Evolutionary conservation across 768 basidiomycete genomes (phyloP).

Genomic region (Leccinellum rugosiceps): DNA sequence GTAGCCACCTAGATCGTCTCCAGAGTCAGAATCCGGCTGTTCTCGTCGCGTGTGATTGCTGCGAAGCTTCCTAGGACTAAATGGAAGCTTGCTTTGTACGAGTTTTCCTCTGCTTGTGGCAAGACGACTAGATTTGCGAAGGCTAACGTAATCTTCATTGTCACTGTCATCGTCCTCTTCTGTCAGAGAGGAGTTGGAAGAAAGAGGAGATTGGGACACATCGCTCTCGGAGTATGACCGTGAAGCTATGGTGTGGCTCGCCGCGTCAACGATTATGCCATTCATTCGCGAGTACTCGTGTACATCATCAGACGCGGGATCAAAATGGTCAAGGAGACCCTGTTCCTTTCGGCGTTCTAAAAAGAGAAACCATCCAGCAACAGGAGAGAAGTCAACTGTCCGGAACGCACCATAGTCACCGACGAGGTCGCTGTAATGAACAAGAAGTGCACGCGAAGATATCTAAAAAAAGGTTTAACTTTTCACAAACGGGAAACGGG

Average conservation of each 20-base stretch:
- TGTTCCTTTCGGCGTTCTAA: conserved; percentile 45
- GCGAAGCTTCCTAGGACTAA: conserved; percentile 65
- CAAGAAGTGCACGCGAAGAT: conserved; percentile 36
- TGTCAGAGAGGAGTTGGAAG: conserved; percentile 19
- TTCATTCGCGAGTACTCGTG: conserved; percentile 58
- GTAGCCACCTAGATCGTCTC: conserved; percentile 39
- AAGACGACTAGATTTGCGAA: conserved; percentile 21
- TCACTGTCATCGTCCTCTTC: conserved; percentile 29
- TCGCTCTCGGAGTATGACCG: conserved; percentile 14
- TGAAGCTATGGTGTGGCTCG: background rate
- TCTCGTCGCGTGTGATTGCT: conserved; percentile 26
- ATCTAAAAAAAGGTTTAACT: conserved; percentile 36
- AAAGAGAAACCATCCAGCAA: conserved; percentile 6
- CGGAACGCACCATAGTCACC: conserved; percentile 51
- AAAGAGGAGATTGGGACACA: conserved; percentile 1
- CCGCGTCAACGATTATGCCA: conserved; percentile 31
- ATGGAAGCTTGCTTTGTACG: conserved; percentile 46
- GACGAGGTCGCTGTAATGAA: conserved; percentile 44
- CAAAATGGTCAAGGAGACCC: conserved; percentile 49
- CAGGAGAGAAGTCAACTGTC: background rate
- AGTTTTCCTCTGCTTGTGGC: conserved; percentile 1
- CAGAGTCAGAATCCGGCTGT: conserved; percentile 33
- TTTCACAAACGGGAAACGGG: background rate
- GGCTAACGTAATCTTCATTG: conserved; percentile 8
- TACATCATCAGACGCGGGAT: conserved; percentile 53